Percentiles rank a stretch among this genome's conserved stretches.
Evolutionary conservation across 2,329 filamentous ascomycete genomes (phyloP).

Genomic region (Sporothrix humicola): DNA sequence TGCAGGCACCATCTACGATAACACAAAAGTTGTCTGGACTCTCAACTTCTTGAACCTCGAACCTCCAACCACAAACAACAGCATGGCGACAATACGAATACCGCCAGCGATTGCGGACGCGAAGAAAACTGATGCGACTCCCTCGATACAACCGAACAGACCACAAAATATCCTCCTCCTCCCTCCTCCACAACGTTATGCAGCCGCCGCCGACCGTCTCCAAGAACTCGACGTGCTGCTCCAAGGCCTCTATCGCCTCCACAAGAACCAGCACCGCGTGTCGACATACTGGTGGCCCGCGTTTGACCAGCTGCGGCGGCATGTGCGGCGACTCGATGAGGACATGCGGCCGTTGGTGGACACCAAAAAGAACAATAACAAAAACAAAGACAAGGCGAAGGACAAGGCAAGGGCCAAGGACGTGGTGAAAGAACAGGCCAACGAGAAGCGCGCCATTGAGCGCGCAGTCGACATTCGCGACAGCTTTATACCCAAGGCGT

Average conservation of each 20-base stretch:
- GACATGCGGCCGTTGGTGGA: slow-evolving; percentile 42
- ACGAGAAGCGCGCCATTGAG: slow-evolving; percentile 21
- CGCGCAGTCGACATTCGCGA: slow-evolving; percentile 50
- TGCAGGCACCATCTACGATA: background rate
- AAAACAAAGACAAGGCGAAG: slow-evolving; percentile 25
- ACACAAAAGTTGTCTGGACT: background rate
- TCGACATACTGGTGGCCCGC: slow-evolving; percentile 76
- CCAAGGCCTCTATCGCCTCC: slow-evolving; percentile 76
- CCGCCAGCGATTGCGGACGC: background rate
- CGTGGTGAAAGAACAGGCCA: background rate
- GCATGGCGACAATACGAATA: slow-evolving; percentile 21
- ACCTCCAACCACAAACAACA: background rate
- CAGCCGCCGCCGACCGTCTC: slow-evolving; percentile 44
- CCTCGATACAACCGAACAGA: background rate
- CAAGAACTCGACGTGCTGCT: slow-evolving; percentile 61
- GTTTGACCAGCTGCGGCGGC: slow-evolving; percentile 73
- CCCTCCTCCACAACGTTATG: background rate
- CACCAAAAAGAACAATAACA: slow-evolving; percentile 42
- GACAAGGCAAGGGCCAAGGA: background rate
- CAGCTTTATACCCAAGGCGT: slow-evolving; percentile 50
- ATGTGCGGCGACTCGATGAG: slow-evolving; percentile 60
- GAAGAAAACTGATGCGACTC: background rate
- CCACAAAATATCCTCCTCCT: background rate
- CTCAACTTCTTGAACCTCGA: background rate
- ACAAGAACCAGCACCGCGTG: slow-evolving; percentile 87